These are phyloP conservation scores for Hypseocharis bilobata DNA, from an alignment of 441 rosid genomes.

Conservation along the genomic window DNA sequence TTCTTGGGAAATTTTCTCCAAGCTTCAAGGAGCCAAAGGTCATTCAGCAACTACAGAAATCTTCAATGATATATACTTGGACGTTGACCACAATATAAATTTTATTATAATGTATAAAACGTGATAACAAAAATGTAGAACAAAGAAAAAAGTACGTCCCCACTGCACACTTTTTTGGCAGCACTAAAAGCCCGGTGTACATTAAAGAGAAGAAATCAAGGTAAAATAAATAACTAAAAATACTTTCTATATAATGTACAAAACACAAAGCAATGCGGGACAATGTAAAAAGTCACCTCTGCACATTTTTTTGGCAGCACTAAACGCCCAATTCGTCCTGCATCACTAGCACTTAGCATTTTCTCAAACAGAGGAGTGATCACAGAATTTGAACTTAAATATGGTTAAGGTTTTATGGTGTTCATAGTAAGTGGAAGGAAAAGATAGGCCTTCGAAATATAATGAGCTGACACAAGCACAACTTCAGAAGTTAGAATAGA, in stretches of 20 bases:
- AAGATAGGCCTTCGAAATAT: not conserved
- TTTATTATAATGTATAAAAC: not conserved
- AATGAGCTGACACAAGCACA: not conserved
- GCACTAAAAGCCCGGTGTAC: conserved; percentile 64
- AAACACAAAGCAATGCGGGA: conserved; percentile 11
- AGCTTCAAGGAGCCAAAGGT: not conserved
- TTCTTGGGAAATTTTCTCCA: not conserved
- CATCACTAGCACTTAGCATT: conserved; percentile 94
- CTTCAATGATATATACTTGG: not conserved
- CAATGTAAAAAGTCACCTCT: conserved; percentile 41
- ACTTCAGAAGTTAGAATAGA: conserved; percentile 1
- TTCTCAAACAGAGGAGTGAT: conserved; percentile 92
- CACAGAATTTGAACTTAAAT: conserved; percentile 61
- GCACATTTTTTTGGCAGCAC: conserved; percentile 95
- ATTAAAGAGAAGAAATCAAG: not conserved
- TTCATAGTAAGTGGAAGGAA: conserved; percentile 15
- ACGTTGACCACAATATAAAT: not conserved
- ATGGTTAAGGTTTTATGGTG: conserved; percentile 45
- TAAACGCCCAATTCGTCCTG: conserved; percentile 82
- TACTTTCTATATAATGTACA: conserved; percentile 2
- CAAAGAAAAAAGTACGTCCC: conserved; percentile 26
- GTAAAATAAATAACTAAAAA: not conserved
- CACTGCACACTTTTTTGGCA: conserved; percentile 97
- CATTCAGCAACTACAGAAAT: not conserved
- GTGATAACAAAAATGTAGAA: conserved; percentile 11